Base-by-base conservation (phyloP, 768 basidiomycete species). In the Sutorius australiensis region DNA sequence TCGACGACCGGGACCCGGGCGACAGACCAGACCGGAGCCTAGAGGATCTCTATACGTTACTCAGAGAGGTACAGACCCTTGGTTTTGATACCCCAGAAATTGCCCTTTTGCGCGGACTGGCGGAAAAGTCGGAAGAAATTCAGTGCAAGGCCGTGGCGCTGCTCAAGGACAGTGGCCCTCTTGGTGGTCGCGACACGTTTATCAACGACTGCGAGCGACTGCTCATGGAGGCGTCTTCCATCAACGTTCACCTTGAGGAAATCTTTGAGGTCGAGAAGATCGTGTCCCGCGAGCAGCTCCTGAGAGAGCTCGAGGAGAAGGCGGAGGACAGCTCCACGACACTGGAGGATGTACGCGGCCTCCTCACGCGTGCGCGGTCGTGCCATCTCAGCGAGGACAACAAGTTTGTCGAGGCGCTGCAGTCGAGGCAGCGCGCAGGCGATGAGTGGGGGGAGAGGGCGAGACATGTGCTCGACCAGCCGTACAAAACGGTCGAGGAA, bases 61-160 rank as follows among this genome's bases (percentile, higher is more conserved):
- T 97, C 14, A 64, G 72, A 3, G 85, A 94, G 62, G 91, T 89
- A 6, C 83, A 89, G 50, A 75, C 69, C 9, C 79, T 97, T 13
- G 91, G 92, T 0, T 97, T 97, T 60, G 92, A 95, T 55, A 80
- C 84, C 42, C 80, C 81, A 5, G 94, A 97, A 69, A 86, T 92
- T 28, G 71, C 65, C 12, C 64, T 72, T 6, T 77, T 92, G 28
- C 76, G 73, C 43, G 67, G 61, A 14, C 71, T 90, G 36, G 82
- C 79, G 7, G 70, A 78, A 42, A 80, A 82, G 54, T 84, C 88
- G 6, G 86, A 90, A 61, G 80, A 83, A 34, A 79, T 80, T 43
- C 83, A 80, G 60, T 61, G 66, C 45, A 80, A 80, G 65, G 87
- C 88, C 6, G 66, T 68, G 13, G 58, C 66, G 8, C 66, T 91